A percentile compares a stretch with the other conserved stretches of the same genome.
Conservation (phyloP, 768 basidiomycete genomes). For the Baorangia bicolor region DNA sequence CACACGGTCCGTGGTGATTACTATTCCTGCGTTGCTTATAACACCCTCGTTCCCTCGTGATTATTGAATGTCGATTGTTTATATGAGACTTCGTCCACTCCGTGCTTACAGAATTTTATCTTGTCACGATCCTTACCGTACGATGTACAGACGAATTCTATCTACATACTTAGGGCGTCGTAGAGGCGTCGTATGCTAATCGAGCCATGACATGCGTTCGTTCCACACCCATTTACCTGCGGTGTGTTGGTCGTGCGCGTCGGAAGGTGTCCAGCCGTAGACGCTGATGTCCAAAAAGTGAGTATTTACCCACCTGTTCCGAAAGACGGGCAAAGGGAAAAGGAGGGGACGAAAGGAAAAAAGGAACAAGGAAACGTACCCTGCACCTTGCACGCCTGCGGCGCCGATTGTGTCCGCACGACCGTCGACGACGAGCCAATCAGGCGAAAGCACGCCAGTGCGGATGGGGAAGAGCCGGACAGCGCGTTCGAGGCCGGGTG, state of each 20-base stretch:
- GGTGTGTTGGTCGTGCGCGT: constrained; percentile 22
- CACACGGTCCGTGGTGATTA: constrained; percentile 13
- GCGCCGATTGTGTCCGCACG: constrained; percentile 59
- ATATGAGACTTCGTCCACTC: constrained; percentile 15
- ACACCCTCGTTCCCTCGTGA: constrained; percentile 12
- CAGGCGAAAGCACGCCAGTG: constrained; percentile 74
- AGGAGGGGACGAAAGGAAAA: no score
- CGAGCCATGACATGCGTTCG: constrained; percentile 49
- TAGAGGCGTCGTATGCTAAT: constrained; percentile 34
- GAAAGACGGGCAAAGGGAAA: neutral
- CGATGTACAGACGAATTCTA: constrained; percentile 27
- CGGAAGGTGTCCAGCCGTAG: constrained; percentile 18
- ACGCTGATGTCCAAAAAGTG: constrained; percentile 12
- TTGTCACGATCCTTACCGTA: constrained; percentile 31
- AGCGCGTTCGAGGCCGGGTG: constrained; percentile 61
- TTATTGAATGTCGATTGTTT: constrained; percentile 15
- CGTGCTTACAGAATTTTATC: constrained; percentile 18
- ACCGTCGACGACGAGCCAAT: constrained; percentile 68
- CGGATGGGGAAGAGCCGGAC: constrained; percentile 78
- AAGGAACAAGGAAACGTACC: constrained; percentile 53
- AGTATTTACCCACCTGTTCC: neutral
- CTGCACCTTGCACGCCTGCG: constrained; percentile 73
- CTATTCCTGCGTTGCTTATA: constrained; percentile 13
- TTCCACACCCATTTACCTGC: constrained; percentile 44
- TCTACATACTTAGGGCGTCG: constrained; percentile 21